phyloP scores from a whole-genome alignment of 495 filamentous ascomycete species.

The Saxispiralis lemnorum region DNA sequence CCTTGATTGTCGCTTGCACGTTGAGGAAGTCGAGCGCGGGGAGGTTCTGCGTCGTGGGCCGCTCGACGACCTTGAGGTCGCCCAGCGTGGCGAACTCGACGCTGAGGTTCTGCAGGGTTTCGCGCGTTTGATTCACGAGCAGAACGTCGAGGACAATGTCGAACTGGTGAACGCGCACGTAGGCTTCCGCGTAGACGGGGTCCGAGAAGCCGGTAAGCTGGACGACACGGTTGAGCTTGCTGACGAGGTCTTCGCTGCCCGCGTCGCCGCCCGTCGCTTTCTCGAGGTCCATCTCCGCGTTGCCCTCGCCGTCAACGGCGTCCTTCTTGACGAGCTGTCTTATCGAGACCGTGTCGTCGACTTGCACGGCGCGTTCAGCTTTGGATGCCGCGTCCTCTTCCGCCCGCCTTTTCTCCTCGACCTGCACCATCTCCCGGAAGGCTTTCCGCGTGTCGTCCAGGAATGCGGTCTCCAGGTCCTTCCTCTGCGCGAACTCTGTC shows the following conservation, averaged over 20 bases:
- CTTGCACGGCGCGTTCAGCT: constrained; percentile 83
- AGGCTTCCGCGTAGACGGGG: constrained; percentile 93
- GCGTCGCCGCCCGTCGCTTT: constrained; percentile 85
- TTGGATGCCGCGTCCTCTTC: constrained; percentile 81
- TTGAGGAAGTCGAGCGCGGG: constrained; percentile 92
- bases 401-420: constrained; percentile 90
- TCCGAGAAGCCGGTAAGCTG: constrained; percentile 98
- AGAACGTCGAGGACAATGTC: constrained; percentile 96
- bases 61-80: constrained; percentile 94
- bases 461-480: constrained; percentile 80
- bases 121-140: constrained; percentile 90
- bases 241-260: constrained; percentile 65
- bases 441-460: constrained; percentile 91
- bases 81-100: constrained; percentile 97
- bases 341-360: constrained; percentile 86
- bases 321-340: constrained; percentile 88
- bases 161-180: constrained; percentile 97
- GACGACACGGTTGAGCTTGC: constrained; percentile 88
- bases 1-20: constrained; percentile 97
- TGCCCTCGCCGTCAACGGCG: constrained; percentile 62
- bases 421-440: constrained; percentile 94
- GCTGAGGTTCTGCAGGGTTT: constrained; percentile 90
- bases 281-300: constrained; percentile 77
- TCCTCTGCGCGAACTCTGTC: constrained; percentile 75
- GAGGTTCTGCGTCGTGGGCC: constrained; percentile 87